Conservation (phyloP, 805 yeast species). For the Kazachstania bromeliacearum region DNA sequence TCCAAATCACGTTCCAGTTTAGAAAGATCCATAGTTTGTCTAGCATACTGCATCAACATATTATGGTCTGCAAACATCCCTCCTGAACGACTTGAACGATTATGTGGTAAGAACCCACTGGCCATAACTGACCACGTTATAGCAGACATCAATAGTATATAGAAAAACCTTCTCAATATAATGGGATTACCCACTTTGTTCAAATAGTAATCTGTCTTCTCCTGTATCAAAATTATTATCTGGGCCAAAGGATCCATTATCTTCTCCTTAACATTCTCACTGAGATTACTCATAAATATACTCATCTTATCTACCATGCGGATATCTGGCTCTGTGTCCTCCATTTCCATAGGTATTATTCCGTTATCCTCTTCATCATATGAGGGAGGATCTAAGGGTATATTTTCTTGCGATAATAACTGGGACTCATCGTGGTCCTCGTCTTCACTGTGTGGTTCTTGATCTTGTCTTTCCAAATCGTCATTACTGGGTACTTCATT, state of each 20-base stretch:
- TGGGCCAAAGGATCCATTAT: conserved; percentile 42
- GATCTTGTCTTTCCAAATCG: no score
- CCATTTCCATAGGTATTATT: conserved; percentile 34
- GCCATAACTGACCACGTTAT: conserved; percentile 49
- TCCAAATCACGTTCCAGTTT: conserved; percentile 57
- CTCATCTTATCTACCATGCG: conserved; percentile 9
- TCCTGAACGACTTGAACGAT: conserved; percentile 30
- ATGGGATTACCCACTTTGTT: conserved; percentile 76
- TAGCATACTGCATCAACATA: conserved; percentile 41
- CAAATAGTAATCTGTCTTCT: conserved; percentile 47
- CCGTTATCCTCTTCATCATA: conserved; percentile 11
- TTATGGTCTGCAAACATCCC: conserved; percentile 60
- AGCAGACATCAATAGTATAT: conserved; percentile 55
- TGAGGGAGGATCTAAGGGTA: conserved; percentile 28
- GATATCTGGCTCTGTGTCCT: conserved; percentile 24
- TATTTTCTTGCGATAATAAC: no score
- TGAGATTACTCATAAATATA: conserved; percentile 16
- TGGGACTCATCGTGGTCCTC: conserved; percentile 8
- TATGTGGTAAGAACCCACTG: conserved; percentile 44
- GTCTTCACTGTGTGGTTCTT: no score
- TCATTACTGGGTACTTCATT: no score
- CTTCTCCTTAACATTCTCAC: conserved; percentile 26
- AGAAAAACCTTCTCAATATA: conserved; percentile 66
- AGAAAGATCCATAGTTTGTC: conserved; percentile 43
- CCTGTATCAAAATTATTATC: conserved; percentile 25